These are phyloP conservation scores for Mortierella sp. DNA, from an alignment of 371 early-diverging fungal species.

Conservation along the genomic window DNA sequence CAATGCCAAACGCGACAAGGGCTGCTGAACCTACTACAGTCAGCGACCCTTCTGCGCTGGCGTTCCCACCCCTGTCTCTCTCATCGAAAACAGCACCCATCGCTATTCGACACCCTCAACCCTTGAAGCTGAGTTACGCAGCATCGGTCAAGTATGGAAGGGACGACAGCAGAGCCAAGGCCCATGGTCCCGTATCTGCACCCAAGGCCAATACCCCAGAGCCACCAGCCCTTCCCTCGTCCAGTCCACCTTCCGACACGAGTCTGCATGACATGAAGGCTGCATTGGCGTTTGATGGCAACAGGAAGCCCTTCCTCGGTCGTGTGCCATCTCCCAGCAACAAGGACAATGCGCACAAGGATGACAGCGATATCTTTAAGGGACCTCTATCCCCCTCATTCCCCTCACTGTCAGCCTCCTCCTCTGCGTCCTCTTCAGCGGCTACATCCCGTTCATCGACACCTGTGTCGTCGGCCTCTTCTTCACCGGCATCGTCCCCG, in stretches of 20 bases:
- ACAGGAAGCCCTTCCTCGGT: no score
- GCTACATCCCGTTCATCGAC: not conserved
- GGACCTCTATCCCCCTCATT: slow-evolving; percentile 11
- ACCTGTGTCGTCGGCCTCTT: not conserved
- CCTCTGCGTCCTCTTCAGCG: slow-evolving; percentile 5
- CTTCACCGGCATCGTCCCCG: not conserved
- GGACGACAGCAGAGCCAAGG: slow-evolving; percentile 17
- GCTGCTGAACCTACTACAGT: not conserved
- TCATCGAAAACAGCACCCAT: not conserved
- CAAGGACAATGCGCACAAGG: slow-evolving; percentile 8
- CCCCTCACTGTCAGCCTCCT: slow-evolving; percentile 13
- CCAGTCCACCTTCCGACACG: no score
- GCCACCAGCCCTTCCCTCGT: slow-evolving; percentile 17
- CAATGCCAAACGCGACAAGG: not conserved
- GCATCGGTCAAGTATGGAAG: slow-evolving; percentile 28
- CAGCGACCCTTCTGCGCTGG: not conserved
- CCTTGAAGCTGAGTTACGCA: slow-evolving; percentile 34
- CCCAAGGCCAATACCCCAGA: slow-evolving; percentile 45
- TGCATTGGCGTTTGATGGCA: no score
- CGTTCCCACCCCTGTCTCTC: slow-evolving; percentile 33
- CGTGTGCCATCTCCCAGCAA: no score
- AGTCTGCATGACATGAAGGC: no score
- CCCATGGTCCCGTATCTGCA: slow-evolving; percentile 10
- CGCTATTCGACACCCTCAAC: not conserved
- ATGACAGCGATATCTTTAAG: no score